These are phyloP conservation scores for Hortiboletus campestris DNA, from an alignment of 768 basidiomycete genomes.

Conservation along the genomic window DNA sequence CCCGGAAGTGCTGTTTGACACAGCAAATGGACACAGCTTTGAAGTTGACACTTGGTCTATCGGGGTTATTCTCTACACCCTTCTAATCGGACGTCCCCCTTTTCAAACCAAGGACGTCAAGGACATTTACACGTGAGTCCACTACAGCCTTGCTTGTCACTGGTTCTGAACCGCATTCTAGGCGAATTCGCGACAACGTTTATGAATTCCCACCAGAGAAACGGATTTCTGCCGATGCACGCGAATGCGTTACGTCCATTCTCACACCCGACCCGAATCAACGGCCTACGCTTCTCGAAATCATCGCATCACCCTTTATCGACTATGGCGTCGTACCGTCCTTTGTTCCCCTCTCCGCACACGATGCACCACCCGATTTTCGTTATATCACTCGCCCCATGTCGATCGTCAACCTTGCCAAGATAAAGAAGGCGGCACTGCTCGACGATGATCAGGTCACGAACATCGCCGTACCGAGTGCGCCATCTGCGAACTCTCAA, in stretches of 20 bases:
- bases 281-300: conserved; percentile 81
- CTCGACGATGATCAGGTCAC: conserved; percentile 62
- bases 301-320: conserved; percentile 85
- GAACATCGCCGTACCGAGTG: conserved; percentile 43
- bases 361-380: conserved; percentile 75
- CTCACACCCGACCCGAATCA: conserved; percentile 79
- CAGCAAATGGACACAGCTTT: conserved; percentile 93
- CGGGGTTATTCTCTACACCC: conserved; percentile 95
- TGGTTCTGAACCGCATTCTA: conserved; percentile 29
- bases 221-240: conserved; percentile 64
- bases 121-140: conserved; percentile 81
- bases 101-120: conserved; percentile 99
- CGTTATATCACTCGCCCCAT: conserved; percentile 57
- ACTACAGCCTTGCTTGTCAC: neutral
- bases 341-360: conserved; percentile 77
- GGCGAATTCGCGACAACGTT: conserved; percentile 89
- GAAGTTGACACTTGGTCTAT: conserved; percentile 99
- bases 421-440: conserved; percentile 57
- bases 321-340: conserved; percentile 75
- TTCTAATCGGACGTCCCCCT: conserved; percentile 91
- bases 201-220: conserved; percentile 89
- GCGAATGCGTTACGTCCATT: conserved; percentile 78
- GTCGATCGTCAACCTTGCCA: conserved; percentile 67
- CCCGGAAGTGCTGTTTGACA: conserved; percentile 95
- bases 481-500: conserved; percentile 18